These are phyloP conservation scores for Santalum album DNA, from an alignment of 164 flowering plant genomes.

Conservation along the genomic window DNA sequence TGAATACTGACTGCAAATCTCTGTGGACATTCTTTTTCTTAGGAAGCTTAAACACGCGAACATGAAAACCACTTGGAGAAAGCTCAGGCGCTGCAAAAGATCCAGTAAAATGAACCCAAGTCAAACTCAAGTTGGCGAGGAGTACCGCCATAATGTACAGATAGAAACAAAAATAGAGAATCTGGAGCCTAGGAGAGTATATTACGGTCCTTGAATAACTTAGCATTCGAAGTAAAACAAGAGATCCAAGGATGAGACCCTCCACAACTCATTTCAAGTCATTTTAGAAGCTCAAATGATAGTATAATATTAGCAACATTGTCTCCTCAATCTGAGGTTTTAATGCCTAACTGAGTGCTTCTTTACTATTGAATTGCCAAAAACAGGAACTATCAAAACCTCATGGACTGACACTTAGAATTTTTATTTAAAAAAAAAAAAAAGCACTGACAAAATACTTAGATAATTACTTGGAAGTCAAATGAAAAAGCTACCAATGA, in stretches of 20 bases:
- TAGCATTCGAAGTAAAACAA: neutral
- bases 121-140: slow-evolving; percentile 8
- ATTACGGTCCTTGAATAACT: neutral
- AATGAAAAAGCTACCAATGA: too few species aligned
- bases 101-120: slow-evolving; percentile 8
- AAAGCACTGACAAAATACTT: too few species aligned
- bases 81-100: slow-evolving; percentile 41
- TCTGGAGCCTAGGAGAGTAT: neutral
- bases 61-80: slow-evolving; percentile 42
- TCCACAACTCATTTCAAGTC: neutral
- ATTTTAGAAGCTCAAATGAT: too few species aligned
- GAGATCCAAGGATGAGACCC: neutral
- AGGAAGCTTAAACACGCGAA: slow-evolving; percentile 71
- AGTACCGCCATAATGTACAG: neutral
- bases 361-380: too few species aligned
- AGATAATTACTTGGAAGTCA: too few species aligned
- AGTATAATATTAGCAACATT: too few species aligned
- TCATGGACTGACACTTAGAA: too few species aligned
- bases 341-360: too few species aligned
- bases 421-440: too few species aligned
- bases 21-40: slow-evolving; percentile 81
- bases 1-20: slow-evolving; percentile 61
- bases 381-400: too few species aligned
- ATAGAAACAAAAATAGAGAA: neutral
- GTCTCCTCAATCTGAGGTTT: too few species aligned